Evolutionary conservation across 2,329 filamentous ascomycete species (phyloP).

Genomic region (Aspergillus niger): DNA sequence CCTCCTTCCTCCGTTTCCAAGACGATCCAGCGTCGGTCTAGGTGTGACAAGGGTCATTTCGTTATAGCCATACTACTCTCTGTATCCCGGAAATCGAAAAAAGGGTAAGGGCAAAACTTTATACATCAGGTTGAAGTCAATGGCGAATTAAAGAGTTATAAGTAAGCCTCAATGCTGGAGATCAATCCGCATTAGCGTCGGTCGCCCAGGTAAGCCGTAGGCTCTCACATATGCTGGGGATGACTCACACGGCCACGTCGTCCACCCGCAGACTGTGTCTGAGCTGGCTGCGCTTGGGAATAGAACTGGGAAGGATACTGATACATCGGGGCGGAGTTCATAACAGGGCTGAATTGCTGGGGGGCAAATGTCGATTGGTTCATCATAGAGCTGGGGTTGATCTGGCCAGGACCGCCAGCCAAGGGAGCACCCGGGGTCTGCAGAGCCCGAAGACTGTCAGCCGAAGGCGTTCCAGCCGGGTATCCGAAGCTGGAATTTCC

Average conservation of each 20-base stretch:
- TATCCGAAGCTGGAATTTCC: slow-evolving; percentile 48
- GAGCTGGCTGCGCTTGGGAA: slow-evolving; percentile 45
- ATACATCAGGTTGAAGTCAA: slow-evolving; percentile 39
- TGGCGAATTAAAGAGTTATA: slow-evolving; percentile 33
- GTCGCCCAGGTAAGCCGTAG: neutral
- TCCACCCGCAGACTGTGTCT: slow-evolving; percentile 50
- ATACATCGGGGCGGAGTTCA: slow-evolving; percentile 50
- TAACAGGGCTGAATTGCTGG: slow-evolving; percentile 49
- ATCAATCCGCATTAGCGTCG: slow-evolving; percentile 17
- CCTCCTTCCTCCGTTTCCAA: slow-evolving; percentile 33
- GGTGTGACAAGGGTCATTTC: slow-evolving; percentile 33
- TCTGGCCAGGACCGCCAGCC: slow-evolving; percentile 38
- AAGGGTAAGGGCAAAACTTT: slow-evolving; percentile 32
- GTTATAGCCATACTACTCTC: slow-evolving; percentile 37
- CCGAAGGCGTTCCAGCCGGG: slow-evolving; percentile 35
- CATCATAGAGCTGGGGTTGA: slow-evolving; percentile 49
- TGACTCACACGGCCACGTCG: slow-evolving; percentile 58
- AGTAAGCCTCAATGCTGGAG: slow-evolving; percentile 34
- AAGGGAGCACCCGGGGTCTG: slow-evolving; percentile 41
- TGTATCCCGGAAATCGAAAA: slow-evolving; percentile 27
- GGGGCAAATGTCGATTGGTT: slow-evolving; percentile 50
- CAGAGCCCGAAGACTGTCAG: slow-evolving; percentile 42
- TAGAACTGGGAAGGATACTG: slow-evolving; percentile 57
- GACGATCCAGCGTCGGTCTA: slow-evolving; percentile 46
- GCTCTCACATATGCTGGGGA: slow-evolving; percentile 12